Conservation (phyloP, 495 filamentous ascomycete genomes). For the Hypomontagnella submonticulosa region DNA sequence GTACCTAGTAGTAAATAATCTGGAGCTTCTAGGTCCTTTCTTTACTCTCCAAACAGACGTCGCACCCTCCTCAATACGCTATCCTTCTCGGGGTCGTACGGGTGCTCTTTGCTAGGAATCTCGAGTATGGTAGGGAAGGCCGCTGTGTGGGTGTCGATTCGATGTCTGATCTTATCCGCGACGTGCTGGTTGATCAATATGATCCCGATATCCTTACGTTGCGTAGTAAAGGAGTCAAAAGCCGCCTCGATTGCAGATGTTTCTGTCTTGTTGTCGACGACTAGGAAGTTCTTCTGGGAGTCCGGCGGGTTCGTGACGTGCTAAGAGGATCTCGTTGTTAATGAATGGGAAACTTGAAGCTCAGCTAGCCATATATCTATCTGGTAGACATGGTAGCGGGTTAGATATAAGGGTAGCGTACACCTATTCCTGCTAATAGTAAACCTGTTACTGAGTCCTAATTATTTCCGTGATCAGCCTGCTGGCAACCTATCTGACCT, state of each 20-base stretch:
- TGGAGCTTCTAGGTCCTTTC: background rate
- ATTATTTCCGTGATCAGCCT: slow-evolving; percentile 43
- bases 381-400: background rate
- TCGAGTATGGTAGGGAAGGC: slow-evolving; percentile 86
- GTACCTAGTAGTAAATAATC: slow-evolving; percentile 5
- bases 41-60: slow-evolving; percentile 89
- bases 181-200: slow-evolving; percentile 98
- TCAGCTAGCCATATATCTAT: slow-evolving; percentile 7
- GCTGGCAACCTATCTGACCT: background rate
- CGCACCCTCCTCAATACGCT: slow-evolving; percentile 92
- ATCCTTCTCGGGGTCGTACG: slow-evolving; percentile 99
- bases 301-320: slow-evolving; percentile 70
- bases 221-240: slow-evolving; percentile 86
- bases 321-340: slow-evolving; percentile 35
- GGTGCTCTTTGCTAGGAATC: slow-evolving; percentile 99
- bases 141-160: slow-evolving; percentile 76
- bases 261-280: slow-evolving; percentile 93
- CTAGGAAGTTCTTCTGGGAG: slow-evolving; percentile 94
- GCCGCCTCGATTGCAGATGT: slow-evolving; percentile 87
- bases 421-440: slow-evolving; percentile 92
- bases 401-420: slow-evolving; percentile 58
- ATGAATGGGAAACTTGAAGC: slow-evolving; percentile 21
- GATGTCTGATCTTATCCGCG: slow-evolving; percentile 90
- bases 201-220: slow-evolving; percentile 96
- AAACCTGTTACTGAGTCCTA: slow-evolving; percentile 94